phyloP scores from a whole-genome alignment of 768 basidiomycete species.

The Mycena latifolia region DNA sequence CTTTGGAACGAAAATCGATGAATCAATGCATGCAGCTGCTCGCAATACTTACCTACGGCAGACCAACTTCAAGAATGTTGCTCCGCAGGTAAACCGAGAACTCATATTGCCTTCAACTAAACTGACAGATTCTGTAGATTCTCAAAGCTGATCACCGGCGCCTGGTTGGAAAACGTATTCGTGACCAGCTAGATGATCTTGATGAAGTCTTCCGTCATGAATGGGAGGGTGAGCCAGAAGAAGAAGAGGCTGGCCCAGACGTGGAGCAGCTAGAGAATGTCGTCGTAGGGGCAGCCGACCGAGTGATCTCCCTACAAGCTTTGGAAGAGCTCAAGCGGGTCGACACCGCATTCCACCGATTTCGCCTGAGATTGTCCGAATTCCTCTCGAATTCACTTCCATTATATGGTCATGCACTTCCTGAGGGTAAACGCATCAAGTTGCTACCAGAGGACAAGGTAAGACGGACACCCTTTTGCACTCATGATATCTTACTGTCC shows the following conservation, averaged over 20 bases:
- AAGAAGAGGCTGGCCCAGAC: neutral
- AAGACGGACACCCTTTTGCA: too few relatives aligned
- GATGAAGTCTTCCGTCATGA: neutral
- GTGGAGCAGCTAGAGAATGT: neutral
- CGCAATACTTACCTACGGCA: slow-evolving; percentile 42
- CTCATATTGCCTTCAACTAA: neutral
- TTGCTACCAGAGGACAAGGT: neutral
- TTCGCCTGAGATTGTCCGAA: neutral
- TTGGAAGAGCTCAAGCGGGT: neutral
- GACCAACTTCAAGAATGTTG: slow-evolving; percentile 50
- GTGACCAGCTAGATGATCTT: slow-evolving; percentile 8
- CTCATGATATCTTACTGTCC: too few relatives aligned
- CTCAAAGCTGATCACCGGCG: slow-evolving; percentile 3
- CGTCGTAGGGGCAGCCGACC: neutral
- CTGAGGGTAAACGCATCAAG: neutral
- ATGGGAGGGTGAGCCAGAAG: neutral
- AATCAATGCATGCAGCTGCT: slow-evolving; percentile 48
- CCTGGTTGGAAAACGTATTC: slow-evolving; percentile 1
- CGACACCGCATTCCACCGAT: neutral
- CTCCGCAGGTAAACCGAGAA: slow-evolving; percentile 40
- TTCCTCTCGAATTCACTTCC: slow-evolving; percentile 1
- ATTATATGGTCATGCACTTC: neutral
- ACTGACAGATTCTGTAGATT: neutral
- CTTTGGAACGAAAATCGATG: slow-evolving; percentile 47
- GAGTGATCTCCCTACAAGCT: neutral